Evolutionary conservation across 352 stramenopile genomes (phyloP).

Genomic region (Globisporangium cystogenes): DNA sequence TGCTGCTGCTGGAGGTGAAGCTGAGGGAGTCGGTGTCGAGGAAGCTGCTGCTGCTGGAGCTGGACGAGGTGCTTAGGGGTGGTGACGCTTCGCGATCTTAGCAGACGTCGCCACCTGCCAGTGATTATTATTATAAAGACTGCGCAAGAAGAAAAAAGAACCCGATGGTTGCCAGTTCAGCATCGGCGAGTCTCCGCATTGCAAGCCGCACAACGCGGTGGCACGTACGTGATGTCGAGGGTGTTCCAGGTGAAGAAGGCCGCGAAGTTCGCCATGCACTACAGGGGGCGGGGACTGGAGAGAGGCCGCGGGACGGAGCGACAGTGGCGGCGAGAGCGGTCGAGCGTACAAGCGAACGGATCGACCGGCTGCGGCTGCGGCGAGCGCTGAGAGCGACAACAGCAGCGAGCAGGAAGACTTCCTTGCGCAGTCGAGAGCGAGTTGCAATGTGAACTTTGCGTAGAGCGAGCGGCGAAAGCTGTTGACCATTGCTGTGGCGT

Average conservation of each 20-base stretch:
- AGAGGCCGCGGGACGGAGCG: neutral
- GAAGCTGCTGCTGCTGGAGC: neutral
- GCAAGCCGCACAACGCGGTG: too few species aligned
- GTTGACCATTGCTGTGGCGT: too few species aligned
- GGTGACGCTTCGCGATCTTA: constrained; percentile 13
- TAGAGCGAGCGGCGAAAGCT: too few species aligned
- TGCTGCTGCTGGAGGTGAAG: neutral
- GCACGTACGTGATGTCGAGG: constrained; percentile 18
- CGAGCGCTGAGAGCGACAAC: neutral
- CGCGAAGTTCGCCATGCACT: constrained; percentile 18
- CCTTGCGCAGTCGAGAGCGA: neutral
- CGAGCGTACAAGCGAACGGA: neutral
- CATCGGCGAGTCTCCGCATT: too few species aligned
- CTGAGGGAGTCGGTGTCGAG: neutral
- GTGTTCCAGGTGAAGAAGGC: constrained; percentile 18
- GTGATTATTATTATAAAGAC: constrained; percentile 10
- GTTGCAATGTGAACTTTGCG: neutral
- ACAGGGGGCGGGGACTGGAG: neutral
- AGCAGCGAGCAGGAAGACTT: too few species aligned
- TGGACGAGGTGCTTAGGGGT: neutral
- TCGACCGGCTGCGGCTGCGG: neutral
- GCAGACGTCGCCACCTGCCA: neutral
- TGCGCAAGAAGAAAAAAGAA: neutral
- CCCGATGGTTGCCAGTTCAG: too few species aligned
- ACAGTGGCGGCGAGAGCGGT: neutral